Evolutionary conservation across 2,329 filamentous ascomycete genomes (phyloP).

Genomic region (Zasmidium angulare): DNA sequence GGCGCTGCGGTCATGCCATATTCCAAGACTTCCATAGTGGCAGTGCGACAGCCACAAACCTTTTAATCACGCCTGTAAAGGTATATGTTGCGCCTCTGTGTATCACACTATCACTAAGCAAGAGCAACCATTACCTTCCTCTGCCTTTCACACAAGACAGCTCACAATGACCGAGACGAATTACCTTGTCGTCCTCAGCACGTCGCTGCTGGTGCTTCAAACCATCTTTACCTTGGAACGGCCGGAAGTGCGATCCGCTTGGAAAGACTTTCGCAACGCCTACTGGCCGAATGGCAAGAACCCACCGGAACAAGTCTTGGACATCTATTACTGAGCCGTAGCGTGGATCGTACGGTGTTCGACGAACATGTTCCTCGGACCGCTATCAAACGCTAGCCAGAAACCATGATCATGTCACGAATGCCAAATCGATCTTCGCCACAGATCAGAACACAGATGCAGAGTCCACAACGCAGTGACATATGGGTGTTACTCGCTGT

Average conservation of each 20-base stretch:
- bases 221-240: not conserved
- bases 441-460: too few species aligned
- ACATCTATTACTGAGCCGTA: conserved; percentile 4
- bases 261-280: not conserved
- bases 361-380: too few species aligned
- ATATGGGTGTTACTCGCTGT: too few species aligned
- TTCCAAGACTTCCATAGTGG: too few species aligned
- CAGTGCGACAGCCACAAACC: not conserved
- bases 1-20: too few species aligned
- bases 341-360: not conserved
- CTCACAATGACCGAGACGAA: not conserved
- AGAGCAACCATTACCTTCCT: not conserved
- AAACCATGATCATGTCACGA: too few species aligned
- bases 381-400: too few species aligned
- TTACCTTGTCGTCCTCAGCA: not conserved
- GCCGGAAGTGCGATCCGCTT: not conserved
- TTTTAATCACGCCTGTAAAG: not conserved
- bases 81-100: not conserved
- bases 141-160: not conserved
- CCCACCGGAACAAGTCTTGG: not conserved
- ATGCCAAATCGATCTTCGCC: too few species aligned
- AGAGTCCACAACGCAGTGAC: too few species aligned
- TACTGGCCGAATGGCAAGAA: not conserved
- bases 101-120: too few species aligned
- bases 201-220: not conserved